Conservation (phyloP, 768 basidiomycete genomes). For the Leucosporidium yakuticum region DNA sequence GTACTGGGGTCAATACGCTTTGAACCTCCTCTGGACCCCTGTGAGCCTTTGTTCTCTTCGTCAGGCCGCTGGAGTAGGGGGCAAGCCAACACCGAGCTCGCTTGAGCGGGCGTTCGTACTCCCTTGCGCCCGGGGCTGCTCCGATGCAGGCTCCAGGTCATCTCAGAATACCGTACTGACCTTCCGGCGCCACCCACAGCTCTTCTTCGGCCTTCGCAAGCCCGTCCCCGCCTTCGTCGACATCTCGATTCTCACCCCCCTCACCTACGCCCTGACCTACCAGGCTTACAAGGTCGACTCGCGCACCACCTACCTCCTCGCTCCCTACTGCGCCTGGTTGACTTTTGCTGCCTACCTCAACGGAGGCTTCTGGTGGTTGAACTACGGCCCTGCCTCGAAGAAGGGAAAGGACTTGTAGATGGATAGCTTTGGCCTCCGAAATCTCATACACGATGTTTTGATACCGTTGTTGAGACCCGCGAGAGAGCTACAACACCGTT, state of each 20-base stretch:
- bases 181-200: background rate
- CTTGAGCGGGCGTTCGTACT: too few species aligned
- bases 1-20: conserved; percentile 34
- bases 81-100: too few species aligned
- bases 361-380: conserved; percentile 3
- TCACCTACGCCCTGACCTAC: conserved; percentile 23
- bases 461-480: too few species aligned
- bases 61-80: background rate
- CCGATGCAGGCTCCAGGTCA: too few species aligned
- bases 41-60: background rate
- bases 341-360: conserved; percentile 34
- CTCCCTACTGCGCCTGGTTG: conserved; percentile 33
- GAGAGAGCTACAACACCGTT: too few species aligned
- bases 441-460: too few species aligned
- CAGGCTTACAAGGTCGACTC: conserved; percentile 32
- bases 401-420: too few species aligned
- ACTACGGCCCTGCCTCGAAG: too few species aligned
- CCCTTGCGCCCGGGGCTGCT: too few species aligned
- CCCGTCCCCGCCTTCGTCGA: conserved; percentile 27
- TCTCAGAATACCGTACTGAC: background rate
- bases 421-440: too few species aligned
- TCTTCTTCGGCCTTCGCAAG: conserved; percentile 29
- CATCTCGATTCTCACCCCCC: conserved; percentile 22
- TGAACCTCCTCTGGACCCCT: conserved; percentile 37
- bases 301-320: conserved; percentile 25